Percentiles rank a stretch among this genome's conserved stretches.
Evolutionary conservation across 345 rosid genomes (phyloP).

Genomic region (Atalantia buxifolia): DNA sequence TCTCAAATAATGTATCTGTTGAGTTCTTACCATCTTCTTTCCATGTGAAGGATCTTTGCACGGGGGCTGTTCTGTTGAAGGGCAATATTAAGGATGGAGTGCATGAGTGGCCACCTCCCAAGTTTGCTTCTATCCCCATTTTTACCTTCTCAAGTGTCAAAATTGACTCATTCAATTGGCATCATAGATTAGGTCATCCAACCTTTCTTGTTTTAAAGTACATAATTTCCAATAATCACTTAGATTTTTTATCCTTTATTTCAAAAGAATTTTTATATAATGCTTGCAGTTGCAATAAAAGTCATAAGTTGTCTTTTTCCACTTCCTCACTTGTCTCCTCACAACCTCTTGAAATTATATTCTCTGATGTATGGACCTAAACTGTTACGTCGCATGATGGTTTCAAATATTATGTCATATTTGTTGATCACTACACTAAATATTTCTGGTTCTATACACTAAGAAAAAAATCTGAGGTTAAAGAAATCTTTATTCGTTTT

Average conservation of each 20-base stretch:
- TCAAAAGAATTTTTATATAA: not conserved
- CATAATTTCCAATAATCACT: not conserved
- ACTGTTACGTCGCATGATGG: not conserved
- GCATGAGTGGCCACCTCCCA: no score
- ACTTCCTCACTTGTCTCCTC: not conserved
- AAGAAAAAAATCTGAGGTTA: no score
- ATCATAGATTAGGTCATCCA: not conserved
- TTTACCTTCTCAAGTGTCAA: not conserved
- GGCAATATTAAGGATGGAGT: no score
- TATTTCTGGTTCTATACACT: no score
- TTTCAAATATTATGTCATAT: not conserved
- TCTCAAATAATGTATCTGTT: no score
- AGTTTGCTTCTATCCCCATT: not conserved
- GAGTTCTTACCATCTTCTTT: no score
- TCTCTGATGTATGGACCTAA: not conserved
- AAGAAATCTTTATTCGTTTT: no score
- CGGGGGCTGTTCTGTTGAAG: no score
- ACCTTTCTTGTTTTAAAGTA: not conserved
- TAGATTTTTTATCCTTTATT: not conserved
- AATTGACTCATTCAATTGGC: not conserved
- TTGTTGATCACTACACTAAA: not conserved
- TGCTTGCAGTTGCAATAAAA: not conserved
- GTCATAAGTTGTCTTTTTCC: not conserved
- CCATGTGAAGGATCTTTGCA: no score
- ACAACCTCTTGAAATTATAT: not conserved